Evolutionary conservation across 768 basidiomycete genomes (phyloP).

Genomic region (Macrolepiota dolichaula): DNA sequence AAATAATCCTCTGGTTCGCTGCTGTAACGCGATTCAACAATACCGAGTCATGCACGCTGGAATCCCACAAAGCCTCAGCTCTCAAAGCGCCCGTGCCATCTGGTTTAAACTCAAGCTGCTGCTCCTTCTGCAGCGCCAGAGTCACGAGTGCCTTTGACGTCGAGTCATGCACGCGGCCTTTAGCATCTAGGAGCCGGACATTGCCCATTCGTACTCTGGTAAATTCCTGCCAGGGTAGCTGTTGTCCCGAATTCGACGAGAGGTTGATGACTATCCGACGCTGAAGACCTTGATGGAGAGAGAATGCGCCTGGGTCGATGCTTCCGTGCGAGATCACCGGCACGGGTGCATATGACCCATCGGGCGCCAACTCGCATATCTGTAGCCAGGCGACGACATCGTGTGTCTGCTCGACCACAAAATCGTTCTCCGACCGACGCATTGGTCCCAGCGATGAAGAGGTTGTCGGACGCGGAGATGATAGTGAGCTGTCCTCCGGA

Average conservation of each 20-base stretch:
- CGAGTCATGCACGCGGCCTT: slow-evolving; percentile 79
- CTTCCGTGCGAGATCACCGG: slow-evolving; percentile 73
- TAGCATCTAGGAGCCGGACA: slow-evolving; percentile 79
- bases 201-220: slow-evolving; percentile 77
- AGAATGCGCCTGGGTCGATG: slow-evolving; percentile 83
- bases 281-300: slow-evolving; percentile 91
- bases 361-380: slow-evolving; percentile 80
- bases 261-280: slow-evolving; percentile 74
- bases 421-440: slow-evolving; percentile 92
- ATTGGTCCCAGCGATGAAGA: slow-evolving; percentile 49
- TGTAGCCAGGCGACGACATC: slow-evolving; percentile 89
- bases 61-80: slow-evolving; percentile 87
- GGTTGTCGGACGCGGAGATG: slow-evolving; percentile 24
- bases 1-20: slow-evolving; percentile 70
- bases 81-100: slow-evolving; percentile 78
- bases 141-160: slow-evolving; percentile 68
- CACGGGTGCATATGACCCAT: slow-evolving; percentile 81
- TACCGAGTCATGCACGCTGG: slow-evolving; percentile 82
- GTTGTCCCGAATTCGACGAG: slow-evolving; percentile 83
- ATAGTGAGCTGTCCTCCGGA: slow-evolving; percentile 31
- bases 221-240: slow-evolving; percentile 85
- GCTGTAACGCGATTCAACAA: slow-evolving; percentile 85
- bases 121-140: slow-evolving; percentile 71
- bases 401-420: slow-evolving; percentile 82
- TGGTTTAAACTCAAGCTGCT: slow-evolving; percentile 68